These are phyloP conservation scores for Pythium brachiatum DNA, from an alignment of 352 stramenopile species.

Conservation along the genomic window DNA sequence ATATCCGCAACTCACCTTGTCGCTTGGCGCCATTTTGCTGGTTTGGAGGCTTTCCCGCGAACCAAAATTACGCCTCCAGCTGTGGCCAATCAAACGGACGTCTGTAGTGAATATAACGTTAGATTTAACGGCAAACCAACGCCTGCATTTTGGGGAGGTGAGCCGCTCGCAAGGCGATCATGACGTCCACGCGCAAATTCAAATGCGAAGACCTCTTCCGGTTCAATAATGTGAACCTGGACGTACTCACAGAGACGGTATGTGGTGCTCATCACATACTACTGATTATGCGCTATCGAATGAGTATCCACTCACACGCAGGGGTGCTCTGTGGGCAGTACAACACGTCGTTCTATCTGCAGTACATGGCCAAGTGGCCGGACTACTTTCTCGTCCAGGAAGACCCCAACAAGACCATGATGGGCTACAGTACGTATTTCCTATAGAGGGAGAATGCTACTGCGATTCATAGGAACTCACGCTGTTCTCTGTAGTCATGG, in stretches of 20 bases:
- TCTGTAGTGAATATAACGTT: neutral
- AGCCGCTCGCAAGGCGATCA: slow-evolving; percentile 28
- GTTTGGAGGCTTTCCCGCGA: slow-evolving; percentile 8
- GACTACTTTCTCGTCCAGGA: slow-evolving; percentile 96
- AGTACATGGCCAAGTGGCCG: slow-evolving; percentile 97
- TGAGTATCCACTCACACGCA: neutral
- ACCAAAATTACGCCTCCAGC: slow-evolving; percentile 13
- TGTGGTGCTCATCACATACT: neutral
- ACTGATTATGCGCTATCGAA: slow-evolving; percentile 6
- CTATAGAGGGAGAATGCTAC: neutral
- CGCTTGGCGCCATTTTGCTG: slow-evolving; percentile 27
- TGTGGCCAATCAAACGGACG: neutral
- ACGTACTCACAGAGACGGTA: slow-evolving; percentile 95
- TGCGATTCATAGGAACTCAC: slow-evolving; percentile 1
- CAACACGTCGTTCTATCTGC: slow-evolving; percentile 97
- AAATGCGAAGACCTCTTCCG: slow-evolving; percentile 96
- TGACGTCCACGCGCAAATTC: slow-evolving; percentile 96
- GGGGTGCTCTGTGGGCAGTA: slow-evolving; percentile 54
- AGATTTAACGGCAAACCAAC: neutral
- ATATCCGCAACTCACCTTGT: slow-evolving; percentile 16
- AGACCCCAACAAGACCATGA: slow-evolving; percentile 90
- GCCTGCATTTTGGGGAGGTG: neutral
- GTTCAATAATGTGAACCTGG: slow-evolving; percentile 99
- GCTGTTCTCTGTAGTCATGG: slow-evolving; percentile 77
- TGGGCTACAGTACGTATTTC: slow-evolving; percentile 89